A percentile compares a stretch with the other conserved stretches of the same genome.
Conservation (phyloP, 176 grass and related monocot genomes). For the Aegilops umbellulata region DNA sequence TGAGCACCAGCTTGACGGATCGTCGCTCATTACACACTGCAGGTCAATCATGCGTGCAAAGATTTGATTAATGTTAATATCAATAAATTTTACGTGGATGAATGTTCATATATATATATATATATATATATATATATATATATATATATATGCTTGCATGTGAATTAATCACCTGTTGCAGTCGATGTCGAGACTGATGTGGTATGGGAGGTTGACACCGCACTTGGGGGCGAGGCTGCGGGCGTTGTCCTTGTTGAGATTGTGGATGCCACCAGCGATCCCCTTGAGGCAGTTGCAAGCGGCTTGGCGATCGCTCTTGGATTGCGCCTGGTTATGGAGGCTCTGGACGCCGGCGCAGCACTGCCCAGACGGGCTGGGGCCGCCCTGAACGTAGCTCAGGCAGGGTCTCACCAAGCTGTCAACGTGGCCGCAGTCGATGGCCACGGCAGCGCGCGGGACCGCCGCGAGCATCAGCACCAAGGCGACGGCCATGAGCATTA, state of each 20-base stretch:
- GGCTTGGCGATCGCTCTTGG: conserved; percentile 13
- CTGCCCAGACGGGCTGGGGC: not conserved
- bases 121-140: not conserved
- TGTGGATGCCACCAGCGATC: not conserved
- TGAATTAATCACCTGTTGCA: conserved; percentile 31
- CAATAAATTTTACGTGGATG: not conserved
- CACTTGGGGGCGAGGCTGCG: conserved; percentile 52
- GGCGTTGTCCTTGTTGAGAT: conserved; percentile 33
- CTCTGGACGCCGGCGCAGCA: conserved; percentile 45
- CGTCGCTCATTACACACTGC: not conserved
- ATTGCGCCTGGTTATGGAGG: conserved; percentile 21
- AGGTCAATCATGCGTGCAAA: not conserved
- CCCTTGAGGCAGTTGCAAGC: conserved; percentile 53
- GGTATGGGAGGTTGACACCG: conserved; percentile 43
- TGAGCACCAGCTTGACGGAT: not conserved
- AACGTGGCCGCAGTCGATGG: conserved; percentile 41
- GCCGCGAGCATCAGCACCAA: not conserved
- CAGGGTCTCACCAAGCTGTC: conserved; percentile 17
- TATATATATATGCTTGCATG: not conserved
- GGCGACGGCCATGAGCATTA: not conserved
- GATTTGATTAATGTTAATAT: not conserved
- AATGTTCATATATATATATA: not conserved
- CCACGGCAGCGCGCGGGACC: not conserved
- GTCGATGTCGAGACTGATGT: conserved; percentile 54
- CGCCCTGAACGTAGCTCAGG: conserved; percentile 35